A percentile compares a stretch with the other conserved stretches of the same genome.
Evolutionary conservation across 768 basidiomycete species (phyloP).

Genomic region (Trametopsis cervina): DNA sequence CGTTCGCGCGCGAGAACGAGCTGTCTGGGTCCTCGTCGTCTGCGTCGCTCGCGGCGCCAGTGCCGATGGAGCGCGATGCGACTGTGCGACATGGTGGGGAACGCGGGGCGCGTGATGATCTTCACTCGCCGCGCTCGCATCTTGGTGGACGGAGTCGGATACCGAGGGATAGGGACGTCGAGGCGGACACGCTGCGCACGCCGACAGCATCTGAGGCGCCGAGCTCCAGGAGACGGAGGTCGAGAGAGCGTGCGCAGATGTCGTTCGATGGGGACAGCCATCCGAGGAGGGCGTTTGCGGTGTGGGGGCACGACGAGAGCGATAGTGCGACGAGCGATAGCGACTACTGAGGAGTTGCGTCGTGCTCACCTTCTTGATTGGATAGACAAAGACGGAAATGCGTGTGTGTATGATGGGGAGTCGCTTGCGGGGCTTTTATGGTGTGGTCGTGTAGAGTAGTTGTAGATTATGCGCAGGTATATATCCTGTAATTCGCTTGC

Average conservation of each 20-base stretch:
- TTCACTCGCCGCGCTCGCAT: slow-evolving; percentile 29
- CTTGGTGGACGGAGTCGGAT: slow-evolving; percentile 48
- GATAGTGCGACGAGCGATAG: slow-evolving; percentile 80
- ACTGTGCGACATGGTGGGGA: slow-evolving; percentile 29
- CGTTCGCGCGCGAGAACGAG: slow-evolving; percentile 27
- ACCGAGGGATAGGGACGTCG: slow-evolving; percentile 51
- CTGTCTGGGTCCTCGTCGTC: slow-evolving; percentile 33
- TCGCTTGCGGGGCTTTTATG: too few relatives aligned
- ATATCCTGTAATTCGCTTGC: too few relatives aligned
- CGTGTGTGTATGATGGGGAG: too few relatives aligned
- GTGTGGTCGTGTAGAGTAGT: too few relatives aligned
- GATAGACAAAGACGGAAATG: too few relatives aligned
- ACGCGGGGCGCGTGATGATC: slow-evolving; percentile 46
- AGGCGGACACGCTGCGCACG: slow-evolving; percentile 49
- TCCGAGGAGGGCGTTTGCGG: slow-evolving; percentile 48
- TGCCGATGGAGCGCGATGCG: slow-evolving; percentile 23
- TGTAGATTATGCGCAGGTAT: too few relatives aligned
- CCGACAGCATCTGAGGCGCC: slow-evolving; percentile 38
- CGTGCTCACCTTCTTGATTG: too few relatives aligned
- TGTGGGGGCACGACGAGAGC: slow-evolving; percentile 85
- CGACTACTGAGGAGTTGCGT: slow-evolving; percentile 34
- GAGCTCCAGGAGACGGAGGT: slow-evolving; percentile 15
- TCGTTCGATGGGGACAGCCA: slow-evolving; percentile 14
- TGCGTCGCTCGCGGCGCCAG: slow-evolving; percentile 27
- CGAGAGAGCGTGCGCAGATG: slow-evolving; percentile 17